Evolutionary conservation across 2,329 filamentous ascomycete genomes (phyloP), one percentile per base, ranked within the genome.

Genomic region (Graphiopsis chlorocephala): DNA sequence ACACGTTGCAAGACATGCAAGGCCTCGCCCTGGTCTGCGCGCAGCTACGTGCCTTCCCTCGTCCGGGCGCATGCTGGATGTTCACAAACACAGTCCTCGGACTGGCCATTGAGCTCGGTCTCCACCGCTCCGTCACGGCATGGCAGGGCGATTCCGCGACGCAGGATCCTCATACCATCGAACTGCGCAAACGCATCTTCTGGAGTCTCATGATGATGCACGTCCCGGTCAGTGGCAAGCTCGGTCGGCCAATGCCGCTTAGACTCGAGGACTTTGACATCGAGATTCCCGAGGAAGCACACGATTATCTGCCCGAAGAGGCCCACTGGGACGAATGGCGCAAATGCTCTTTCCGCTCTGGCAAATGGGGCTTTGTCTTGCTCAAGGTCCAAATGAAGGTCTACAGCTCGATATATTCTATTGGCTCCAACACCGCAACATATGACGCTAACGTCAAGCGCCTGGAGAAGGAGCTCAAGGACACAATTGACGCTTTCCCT

Each of bases 181-280:
- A 96, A 74, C 83, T 93, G 76, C 85, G 91, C 26, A 93, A 93
- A 78, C 84, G 92, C 17, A 83, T 88, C 0, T 96, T 92, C 81
- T 96, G 91, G 90, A 83, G 83, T 6, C 82, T 93, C 12, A 78
- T 93, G 47, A 81, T 84, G 5, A 82, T 93, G 15, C 84, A 87
- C 66, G 82, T 90, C 11, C 86, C 86, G n/a, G 80, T 94, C 11
- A 87, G 87, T 69, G 90, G 90, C 23, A 91, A 90, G 65, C 85
- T 93, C 38, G 92, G 92, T 20, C 84, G 88, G 17, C 92, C 92
- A 1, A 90, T 95, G 84, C 86, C 88, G 1, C 84, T 95, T 56
- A 85, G 86, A 12, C 79, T 88, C 3, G 87, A 91, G 60, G 91
- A 95, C 68, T 90, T 93, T 69, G 92, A 96, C 71, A 86, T 91